These are phyloP conservation scores for Carex littledalei DNA, from an alignment of 176 grass and related monocot species.

Conservation along the genomic window DNA sequence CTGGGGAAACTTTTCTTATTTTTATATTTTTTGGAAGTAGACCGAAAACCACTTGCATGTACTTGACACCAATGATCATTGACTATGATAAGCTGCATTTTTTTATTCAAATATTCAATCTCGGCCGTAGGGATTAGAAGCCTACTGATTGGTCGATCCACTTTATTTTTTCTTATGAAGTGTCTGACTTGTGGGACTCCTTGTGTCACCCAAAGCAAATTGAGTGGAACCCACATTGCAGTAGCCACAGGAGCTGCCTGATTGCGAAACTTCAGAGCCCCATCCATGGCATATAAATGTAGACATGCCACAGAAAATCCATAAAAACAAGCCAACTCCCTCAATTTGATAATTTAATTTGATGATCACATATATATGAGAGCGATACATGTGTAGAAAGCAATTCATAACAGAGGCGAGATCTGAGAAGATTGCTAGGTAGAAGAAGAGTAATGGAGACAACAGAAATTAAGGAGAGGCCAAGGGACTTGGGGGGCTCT, in stretches of 20 bases:
- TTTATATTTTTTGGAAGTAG: neutral
- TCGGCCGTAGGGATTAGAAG: too few species aligned
- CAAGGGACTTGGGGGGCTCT: neutral
- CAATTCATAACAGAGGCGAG: neutral
- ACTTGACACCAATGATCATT: neutral
- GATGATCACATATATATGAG: neutral
- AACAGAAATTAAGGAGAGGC: constrained; percentile 5
- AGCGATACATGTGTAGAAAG: neutral
- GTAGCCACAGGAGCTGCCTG: too few species aligned
- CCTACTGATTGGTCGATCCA: too few species aligned
- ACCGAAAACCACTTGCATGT: too few species aligned
- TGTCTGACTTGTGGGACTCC: neutral
- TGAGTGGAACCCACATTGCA: neutral
- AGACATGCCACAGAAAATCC: neutral
- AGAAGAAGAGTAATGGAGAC: neutral
- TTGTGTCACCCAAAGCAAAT: neutral
- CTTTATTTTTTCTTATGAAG: neutral
- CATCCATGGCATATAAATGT: neutral
- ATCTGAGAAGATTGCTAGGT: neutral
- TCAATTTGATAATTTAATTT: neutral
- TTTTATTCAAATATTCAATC: too few species aligned
- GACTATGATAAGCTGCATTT: too few species aligned
- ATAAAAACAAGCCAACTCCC: neutral
- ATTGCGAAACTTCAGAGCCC: neutral
- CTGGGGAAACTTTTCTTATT: neutral